Evolutionary conservation across 345 rosid genomes (phyloP).

Genomic region (Noccaea bulbosa): DNA sequence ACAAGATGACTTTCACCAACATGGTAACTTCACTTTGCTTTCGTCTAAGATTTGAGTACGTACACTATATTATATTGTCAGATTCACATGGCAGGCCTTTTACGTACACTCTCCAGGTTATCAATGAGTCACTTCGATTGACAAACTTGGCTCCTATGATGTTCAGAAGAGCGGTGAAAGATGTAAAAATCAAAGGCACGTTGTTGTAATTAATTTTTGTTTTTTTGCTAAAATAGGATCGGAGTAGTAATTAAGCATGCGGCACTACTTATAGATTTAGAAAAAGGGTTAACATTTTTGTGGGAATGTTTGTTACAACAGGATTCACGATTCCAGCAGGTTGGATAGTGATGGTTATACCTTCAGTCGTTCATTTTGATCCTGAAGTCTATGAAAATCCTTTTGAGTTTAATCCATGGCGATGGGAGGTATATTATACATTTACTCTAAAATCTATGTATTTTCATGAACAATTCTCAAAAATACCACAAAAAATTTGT

Average conservation of each 20-base stretch:
- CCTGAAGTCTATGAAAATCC: conserved; percentile 46
- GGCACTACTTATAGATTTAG: background rate
- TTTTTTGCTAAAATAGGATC: too few relatives aligned
- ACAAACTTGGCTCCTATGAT: conserved; percentile 46
- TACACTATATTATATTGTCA: background rate
- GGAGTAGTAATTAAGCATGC: too few relatives aligned
- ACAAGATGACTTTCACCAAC: conserved; percentile 42
- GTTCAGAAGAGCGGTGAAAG: conserved; percentile 46
- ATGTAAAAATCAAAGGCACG: conserved; percentile 45
- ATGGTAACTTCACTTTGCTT: conserved; percentile 36
- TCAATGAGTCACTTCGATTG: conserved; percentile 55
- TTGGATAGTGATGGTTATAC: conserved; percentile 47
- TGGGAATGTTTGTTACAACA: conserved; percentile 3
- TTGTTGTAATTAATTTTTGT: background rate
- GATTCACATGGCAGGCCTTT: background rate
- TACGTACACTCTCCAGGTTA: conserved; percentile 38
- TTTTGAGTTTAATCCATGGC: conserved; percentile 51
- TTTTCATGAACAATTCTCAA: background rate
- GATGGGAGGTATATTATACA: conserved; percentile 47
- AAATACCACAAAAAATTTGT: background rate
- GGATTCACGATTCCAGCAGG: conserved; percentile 56
- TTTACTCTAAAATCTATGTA: background rate
- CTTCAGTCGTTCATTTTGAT: conserved; percentile 41
- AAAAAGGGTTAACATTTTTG: background rate
- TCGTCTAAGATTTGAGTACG: background rate